Base-by-base conservation (phyloP, 352 stramenopile species). In the Globisporangium takayamanum region DNA sequence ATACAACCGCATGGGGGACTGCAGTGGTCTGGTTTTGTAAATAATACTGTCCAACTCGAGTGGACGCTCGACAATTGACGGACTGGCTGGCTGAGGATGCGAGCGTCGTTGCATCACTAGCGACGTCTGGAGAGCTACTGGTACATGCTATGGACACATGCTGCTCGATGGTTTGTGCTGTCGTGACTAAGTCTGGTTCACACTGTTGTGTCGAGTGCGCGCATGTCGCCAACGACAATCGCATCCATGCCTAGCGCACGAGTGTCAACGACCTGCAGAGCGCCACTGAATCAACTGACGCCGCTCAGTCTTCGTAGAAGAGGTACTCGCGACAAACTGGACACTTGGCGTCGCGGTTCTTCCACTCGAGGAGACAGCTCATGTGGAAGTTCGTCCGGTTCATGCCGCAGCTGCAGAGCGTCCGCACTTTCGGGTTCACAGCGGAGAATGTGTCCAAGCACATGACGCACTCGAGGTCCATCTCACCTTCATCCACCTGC, bases 361-460 rank as follows among this genome's bases (percentile, higher is more conserved):
- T 68, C 87, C 87, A 96, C 61, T 94, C 84, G 28, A 95, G 70
- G 59, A 96, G 69, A 55, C 87, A 96, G 68, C 79, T 84, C 66
- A 95, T 76, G 51, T 96, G 87, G 58, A 95, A 96, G 61, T 94
- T 94, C 33, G 87, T 92, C 55, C 87, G 82, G 65, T 96, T 96
- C 73, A 96, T 78, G 55, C 87, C 87, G 64, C 87, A 96, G 50
- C 77, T 89, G 60, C 87, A 96, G 25, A 96, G 60, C 46, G 87
- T 92, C 25, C 85, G 84, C 50, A 96, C 72, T 55, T 91, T 91
- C 4, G 85, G 85, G 45, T 93, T 89, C 8, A 83, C 75, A 50
- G 67, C 42, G 1, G 67, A 81, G 53, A 92, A 92, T 11, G 72
- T 87, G 33, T 91, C 82, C n/a, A 92, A 57, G 49, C 82, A 92